Evolutionary conservation across 306 rosid genomes (phyloP).

Genomic region (Trifolium dubium): DNA sequence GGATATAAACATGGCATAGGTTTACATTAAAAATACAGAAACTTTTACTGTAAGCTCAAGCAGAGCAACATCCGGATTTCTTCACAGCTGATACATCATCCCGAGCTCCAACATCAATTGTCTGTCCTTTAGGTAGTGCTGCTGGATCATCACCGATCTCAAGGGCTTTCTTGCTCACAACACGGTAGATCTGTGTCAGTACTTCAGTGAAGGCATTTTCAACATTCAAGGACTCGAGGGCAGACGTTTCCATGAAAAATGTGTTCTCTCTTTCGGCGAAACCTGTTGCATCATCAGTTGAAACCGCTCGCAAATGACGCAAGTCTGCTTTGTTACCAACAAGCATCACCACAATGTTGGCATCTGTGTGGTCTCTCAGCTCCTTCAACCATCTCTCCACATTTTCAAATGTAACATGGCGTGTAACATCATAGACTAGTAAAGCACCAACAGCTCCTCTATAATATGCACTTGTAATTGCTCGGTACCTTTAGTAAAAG

Average conservation of each 20-base stretch:
- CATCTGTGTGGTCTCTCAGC: slow-evolving; percentile 85
- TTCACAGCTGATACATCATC: slow-evolving; percentile 82
- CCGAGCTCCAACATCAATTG: slow-evolving; percentile 62
- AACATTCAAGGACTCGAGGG: slow-evolving; percentile 77
- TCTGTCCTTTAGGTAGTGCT: slow-evolving; percentile 73
- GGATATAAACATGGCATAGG: slow-evolving; percentile 45
- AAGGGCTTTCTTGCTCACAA: slow-evolving; percentile 74
- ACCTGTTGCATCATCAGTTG: slow-evolving; percentile 61
- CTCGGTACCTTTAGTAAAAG: slow-evolving; percentile 65
- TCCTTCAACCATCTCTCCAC: slow-evolving; percentile 91
- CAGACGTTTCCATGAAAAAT: slow-evolving; percentile 83
- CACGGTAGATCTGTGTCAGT: slow-evolving; percentile 63
- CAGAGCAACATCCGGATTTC: slow-evolving; percentile 70
- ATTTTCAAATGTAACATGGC: slow-evolving; percentile 74
- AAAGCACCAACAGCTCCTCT: slow-evolving; percentile 89
- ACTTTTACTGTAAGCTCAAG: slow-evolving; percentile 42
- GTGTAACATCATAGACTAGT: slow-evolving; percentile 81
- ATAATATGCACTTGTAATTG: slow-evolving; percentile 83
- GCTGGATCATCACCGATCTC: slow-evolving; percentile 81
- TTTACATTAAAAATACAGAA: slow-evolving; percentile 21
- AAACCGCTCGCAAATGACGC: slow-evolving; percentile 73
- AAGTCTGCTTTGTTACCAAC: slow-evolving; percentile 83
- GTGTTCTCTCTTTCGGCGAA: slow-evolving; percentile 70
- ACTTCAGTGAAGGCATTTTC: slow-evolving; percentile 79
- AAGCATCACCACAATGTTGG: slow-evolving; percentile 77